Evolutionary conservation across 257 asterid genomes (phyloP).

Genomic region (Phtheirospermum japonicum): DNA sequence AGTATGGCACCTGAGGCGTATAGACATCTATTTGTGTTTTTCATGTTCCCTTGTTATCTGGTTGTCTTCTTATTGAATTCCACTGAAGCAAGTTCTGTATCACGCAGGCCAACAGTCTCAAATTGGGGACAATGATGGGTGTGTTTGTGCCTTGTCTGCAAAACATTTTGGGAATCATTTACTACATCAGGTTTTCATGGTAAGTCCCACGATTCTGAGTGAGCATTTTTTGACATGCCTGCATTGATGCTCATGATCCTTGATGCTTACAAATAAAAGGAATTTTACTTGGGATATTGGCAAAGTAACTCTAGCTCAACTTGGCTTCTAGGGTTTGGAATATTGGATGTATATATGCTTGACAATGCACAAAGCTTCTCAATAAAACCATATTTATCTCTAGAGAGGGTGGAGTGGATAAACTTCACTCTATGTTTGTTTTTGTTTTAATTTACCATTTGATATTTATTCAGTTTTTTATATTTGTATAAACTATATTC

Average conservation of each 20-base stretch:
- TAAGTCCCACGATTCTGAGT: constrained; percentile 36
- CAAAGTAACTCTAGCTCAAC: background rate
- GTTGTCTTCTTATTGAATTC: constrained; percentile 18
- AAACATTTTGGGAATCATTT: constrained; percentile 92
- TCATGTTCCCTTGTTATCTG: constrained; percentile 2
- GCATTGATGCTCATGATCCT: no score
- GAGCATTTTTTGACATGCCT: no score
- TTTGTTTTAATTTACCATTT: constrained; percentile 14
- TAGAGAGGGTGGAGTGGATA: constrained; percentile 16
- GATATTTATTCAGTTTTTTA: constrained; percentile 12
- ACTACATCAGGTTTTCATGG: constrained; percentile 96
- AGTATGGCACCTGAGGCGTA: constrained; percentile 7
- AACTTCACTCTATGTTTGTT: constrained; percentile 12
- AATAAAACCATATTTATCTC: constrained; percentile 7
- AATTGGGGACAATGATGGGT: constrained; percentile 97
- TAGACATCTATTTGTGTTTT: constrained; percentile 7
- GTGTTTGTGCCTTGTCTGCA: constrained; percentile 97
- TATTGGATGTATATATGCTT: constrained; percentile 17
- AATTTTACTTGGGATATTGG: background rate
- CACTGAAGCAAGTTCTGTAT: constrained; percentile 29
- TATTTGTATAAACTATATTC: constrained; percentile 22
- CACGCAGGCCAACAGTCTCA: constrained; percentile 61
- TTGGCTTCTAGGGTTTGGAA: no score
- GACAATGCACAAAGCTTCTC: constrained; percentile 5
- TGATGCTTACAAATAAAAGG: no score